phyloP scores from a whole-genome alignment of 805 yeast species.

The Yamadazyma insecticola region DNA sequence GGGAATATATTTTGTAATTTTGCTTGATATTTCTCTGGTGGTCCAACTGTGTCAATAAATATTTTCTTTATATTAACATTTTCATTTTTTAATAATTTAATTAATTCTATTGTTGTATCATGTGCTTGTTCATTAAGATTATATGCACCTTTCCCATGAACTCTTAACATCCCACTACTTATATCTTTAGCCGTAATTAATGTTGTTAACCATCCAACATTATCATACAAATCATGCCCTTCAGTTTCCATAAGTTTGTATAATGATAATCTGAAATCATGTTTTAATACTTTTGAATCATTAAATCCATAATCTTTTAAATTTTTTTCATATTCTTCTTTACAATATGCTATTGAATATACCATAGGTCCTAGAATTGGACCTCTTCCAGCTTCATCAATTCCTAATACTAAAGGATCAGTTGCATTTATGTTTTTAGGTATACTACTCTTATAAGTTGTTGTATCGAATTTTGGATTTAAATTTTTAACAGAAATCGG shows the following conservation, averaged over 20 bases:
- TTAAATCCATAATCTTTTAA: slow-evolving; percentile 71
- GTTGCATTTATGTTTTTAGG: slow-evolving; percentile 34
- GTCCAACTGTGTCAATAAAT: slow-evolving; percentile 95
- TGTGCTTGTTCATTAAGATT: slow-evolving; percentile 96
- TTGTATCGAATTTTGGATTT: slow-evolving; percentile 30
- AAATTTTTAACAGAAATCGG: slow-evolving; percentile 31
- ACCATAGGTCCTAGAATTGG: slow-evolving; percentile 99
- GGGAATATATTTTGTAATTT: slow-evolving; percentile 74
- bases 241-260: slow-evolving; percentile 53
- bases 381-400: slow-evolving; percentile 98
- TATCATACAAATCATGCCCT: slow-evolving; percentile 39
- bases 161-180: slow-evolving; percentile 75
- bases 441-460: slow-evolving; percentile 46
- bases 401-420: slow-evolving; percentile 63
- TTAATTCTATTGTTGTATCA: slow-evolving; percentile 81
- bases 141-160: slow-evolving; percentile 46
- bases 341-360: slow-evolving; percentile 80
- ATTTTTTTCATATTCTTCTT: slow-evolving; percentile 46
- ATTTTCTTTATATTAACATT: slow-evolving; percentile 68
- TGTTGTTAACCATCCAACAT: slow-evolving; percentile 86
- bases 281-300: slow-evolving; percentile 86
- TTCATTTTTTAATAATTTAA: slow-evolving; percentile 54
- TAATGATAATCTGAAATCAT: slow-evolving; percentile 58
- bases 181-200: slow-evolving; percentile 85
- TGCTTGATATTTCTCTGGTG: slow-evolving; percentile 77